Percentiles rank a stretch among this genome's conserved stretches.
These are phyloP conservation scores for Elongisporangium prolatum DNA, from an alignment of 352 stramenopile genomes.

Conservation along the genomic window DNA sequence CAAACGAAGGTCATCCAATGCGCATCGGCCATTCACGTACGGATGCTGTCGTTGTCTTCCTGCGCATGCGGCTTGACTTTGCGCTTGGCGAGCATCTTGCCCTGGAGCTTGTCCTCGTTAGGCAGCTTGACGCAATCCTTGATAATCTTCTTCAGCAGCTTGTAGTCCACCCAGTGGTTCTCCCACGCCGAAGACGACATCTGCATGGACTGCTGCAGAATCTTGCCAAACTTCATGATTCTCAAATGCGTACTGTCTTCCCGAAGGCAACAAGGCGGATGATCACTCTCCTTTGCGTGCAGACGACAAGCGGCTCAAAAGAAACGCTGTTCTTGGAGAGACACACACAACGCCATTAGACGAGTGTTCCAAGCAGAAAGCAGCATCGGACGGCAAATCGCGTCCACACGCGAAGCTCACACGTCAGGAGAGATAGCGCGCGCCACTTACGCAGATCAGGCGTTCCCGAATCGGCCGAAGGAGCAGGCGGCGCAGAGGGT, in stretches of 20 bases:
- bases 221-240: slow-evolving; percentile 87
- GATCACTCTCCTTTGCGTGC: background rate
- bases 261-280: background rate
- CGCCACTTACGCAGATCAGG: background rate
- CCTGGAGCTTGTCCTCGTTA: slow-evolving; percentile 82
- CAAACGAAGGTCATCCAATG: background rate
- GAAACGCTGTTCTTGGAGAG: background rate
- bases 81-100: slow-evolving; percentile 64
- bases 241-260: background rate
- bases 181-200: slow-evolving; percentile 77
- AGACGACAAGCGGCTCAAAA: background rate
- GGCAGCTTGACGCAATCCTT: slow-evolving; percentile 87
- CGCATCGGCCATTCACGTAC: slow-evolving; percentile 23
- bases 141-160: slow-evolving; percentile 87
- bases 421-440: background rate
- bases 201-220: slow-evolving; percentile 83
- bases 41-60: slow-evolving; percentile 85
- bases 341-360: background rate
- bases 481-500: background rate
- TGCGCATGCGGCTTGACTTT: slow-evolving; percentile 78
- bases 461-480: background rate
- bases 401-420: background rate
- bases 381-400: background rate
- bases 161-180: slow-evolving; percentile 83
- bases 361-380: background rate